These are phyloP conservation scores for Ogataea saltuana DNA, from an alignment of 805 yeast species.

Conservation along the genomic window DNA sequence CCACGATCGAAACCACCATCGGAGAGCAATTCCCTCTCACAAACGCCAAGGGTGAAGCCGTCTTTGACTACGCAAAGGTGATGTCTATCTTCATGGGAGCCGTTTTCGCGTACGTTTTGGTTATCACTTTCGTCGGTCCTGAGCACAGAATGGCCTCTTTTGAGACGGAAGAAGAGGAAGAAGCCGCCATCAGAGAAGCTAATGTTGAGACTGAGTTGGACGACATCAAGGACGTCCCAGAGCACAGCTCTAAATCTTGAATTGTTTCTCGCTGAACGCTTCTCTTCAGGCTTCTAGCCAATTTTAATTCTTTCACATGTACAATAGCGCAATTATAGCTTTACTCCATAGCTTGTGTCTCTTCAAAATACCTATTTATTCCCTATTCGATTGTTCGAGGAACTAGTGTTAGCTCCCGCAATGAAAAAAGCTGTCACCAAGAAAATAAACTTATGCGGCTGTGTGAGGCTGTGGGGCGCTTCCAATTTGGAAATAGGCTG, in stretches of 20 bases:
- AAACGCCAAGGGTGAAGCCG: constrained; percentile 31
- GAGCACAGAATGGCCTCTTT: constrained; percentile 44
- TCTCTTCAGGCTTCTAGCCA: too few species aligned
- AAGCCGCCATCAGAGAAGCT: constrained; percentile 8
- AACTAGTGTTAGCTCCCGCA: too few species aligned
- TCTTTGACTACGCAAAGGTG: constrained; percentile 55
- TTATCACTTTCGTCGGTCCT: constrained; percentile 58
- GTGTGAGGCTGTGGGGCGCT: too few species aligned
- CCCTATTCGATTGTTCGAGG: too few species aligned
- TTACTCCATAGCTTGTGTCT: too few species aligned
- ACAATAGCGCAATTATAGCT: too few species aligned
- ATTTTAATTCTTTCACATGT: too few species aligned
- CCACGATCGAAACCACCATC: constrained; percentile 66
- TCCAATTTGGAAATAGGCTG: too few species aligned
- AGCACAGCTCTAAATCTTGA: not conserved
- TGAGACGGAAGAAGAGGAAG: constrained; percentile 22
- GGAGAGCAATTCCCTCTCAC: constrained; percentile 54
- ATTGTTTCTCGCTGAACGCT: too few species aligned
- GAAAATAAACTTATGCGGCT: too few species aligned
- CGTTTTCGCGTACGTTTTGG: constrained; percentile 53
- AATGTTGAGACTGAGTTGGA: constrained; percentile 1
- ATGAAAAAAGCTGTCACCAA: too few species aligned
- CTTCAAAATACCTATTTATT: too few species aligned
- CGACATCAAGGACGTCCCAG: constrained; percentile 3
- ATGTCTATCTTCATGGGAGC: constrained; percentile 70